Evolutionary conservation across 495 filamentous ascomycete species (phyloP).

Genomic region (Entonaema liquescens): DNA sequence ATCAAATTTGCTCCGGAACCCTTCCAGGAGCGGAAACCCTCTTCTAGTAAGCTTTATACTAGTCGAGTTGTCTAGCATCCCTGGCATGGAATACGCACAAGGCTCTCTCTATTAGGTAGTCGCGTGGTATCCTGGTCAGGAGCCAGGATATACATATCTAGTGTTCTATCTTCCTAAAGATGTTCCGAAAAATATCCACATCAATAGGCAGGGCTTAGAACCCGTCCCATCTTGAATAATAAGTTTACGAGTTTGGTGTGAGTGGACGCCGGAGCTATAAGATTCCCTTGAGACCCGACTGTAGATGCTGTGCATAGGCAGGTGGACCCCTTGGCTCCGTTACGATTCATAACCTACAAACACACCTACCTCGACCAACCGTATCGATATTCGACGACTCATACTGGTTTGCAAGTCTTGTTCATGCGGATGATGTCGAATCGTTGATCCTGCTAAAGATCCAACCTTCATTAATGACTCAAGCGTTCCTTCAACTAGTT

Average conservation of each 20-base stretch:
- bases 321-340: conserved; percentile 21
- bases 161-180: conserved; percentile 5
- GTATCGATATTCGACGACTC: conserved; percentile 1
- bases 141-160: conserved; percentile 21
- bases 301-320: background rate
- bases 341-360: conserved; percentile 14
- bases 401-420: background rate
- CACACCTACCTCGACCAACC: conserved; percentile 11
- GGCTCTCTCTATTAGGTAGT: conserved; percentile 15
- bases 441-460: background rate
- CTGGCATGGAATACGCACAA: conserved; percentile 8
- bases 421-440: conserved; percentile 11
- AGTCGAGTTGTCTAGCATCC: background rate
- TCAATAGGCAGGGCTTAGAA: background rate
- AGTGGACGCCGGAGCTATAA: conserved; percentile 19
- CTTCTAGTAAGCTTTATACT: conserved; percentile 8
- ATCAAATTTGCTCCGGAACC: conserved; percentile 5
- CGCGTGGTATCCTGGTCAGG: conserved; percentile 19
- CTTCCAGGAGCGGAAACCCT: conserved; percentile 13
- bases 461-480: conserved; percentile 17
- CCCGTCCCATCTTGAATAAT: background rate
- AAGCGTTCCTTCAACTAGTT: background rate
- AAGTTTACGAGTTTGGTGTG: background rate
- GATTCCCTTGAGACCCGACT: conserved; percentile 14
- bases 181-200: conserved; percentile 12